Evolutionary conservation across 2,329 filamentous ascomycete genomes (phyloP).

Genomic region (Arachnomyces sp.): DNA sequence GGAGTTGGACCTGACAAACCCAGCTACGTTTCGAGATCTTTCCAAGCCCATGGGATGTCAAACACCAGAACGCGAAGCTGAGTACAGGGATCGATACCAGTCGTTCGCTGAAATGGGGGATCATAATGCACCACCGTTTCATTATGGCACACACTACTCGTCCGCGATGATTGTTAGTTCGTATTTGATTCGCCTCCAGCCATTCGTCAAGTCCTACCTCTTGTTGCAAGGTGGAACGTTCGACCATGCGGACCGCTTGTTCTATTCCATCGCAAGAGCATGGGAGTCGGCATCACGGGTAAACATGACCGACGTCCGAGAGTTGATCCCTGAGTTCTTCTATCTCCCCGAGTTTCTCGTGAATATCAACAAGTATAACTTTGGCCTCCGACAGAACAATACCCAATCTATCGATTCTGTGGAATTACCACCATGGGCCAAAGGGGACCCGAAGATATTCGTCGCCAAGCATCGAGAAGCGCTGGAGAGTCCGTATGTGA

Average conservation of each 20-base stretch:
- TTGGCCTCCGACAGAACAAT: conserved; percentile 76
- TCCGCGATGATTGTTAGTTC: conserved; percentile 98
- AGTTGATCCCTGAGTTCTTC: conserved; percentile 95
- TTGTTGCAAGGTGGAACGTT: conserved; percentile 92
- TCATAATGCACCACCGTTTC: conserved; percentile 66
- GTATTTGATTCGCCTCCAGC: conserved; percentile 88
- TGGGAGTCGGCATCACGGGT: conserved; percentile 85
- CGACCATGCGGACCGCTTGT: conserved; percentile 90
- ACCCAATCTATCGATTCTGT: conserved; percentile 78
- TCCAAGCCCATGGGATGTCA: conserved; percentile 97
- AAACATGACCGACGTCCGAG: conserved; percentile 89
- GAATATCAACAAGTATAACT: conserved; percentile 93
- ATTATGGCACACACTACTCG: conserved; percentile 97
- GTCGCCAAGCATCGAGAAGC: conserved; percentile 94
- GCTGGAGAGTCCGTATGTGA: conserved; percentile 86
- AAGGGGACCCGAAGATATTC: conserved; percentile 91
- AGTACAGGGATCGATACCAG: conserved; percentile 76
- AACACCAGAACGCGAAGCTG: conserved; percentile 63
- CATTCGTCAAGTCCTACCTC: conserved; percentile 92
- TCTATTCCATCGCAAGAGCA: conserved; percentile 83
- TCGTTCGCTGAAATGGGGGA: conserved; percentile 89
- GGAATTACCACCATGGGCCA: conserved; percentile 88
- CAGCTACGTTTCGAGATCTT: conserved; percentile 78
- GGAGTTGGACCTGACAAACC: conserved; percentile 78
- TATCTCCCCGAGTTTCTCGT: conserved; percentile 89